Base-by-base conservation (phyloP, 2,329 filamentous ascomycete genomes). In the Fusarium torreyae region DNA sequence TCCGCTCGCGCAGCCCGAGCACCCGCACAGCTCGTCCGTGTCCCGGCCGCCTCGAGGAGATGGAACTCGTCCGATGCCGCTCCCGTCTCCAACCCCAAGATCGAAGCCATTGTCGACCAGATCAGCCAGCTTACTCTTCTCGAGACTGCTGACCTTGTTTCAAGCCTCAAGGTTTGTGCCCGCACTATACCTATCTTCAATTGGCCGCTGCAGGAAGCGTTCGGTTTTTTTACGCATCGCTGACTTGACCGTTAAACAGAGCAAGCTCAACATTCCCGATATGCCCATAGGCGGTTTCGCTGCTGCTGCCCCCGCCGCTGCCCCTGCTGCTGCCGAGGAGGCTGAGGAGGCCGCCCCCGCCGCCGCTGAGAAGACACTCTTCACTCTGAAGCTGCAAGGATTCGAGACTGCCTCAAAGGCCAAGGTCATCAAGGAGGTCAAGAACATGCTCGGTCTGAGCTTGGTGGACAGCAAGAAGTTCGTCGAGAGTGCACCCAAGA, bases 391-490 rank as follows among this genome's bases (percentile, higher is more conserved):
- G 86, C 90, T 99, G 69, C 88, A 93, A 81, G 92, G 91, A 36
- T 97, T 98, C 80, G 97, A 99, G 54, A 87, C 94, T 28, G 87
- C 84, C 51, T 85, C 95, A 71, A 99, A 99, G 87, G 94, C 97
- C 77, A 99, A 99, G 92, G 87, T 99, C 77, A 99, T 99, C 88
- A 99, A 99, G 89, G 96, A 99, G 86, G 88, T 99, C 85, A 99
- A 99, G 90, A 91, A 89, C 77, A 87, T 99, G 89, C 86, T 99
- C 65, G 96, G 96, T 43, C 84, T 99, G 79, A 97, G 93, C 80
- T 88, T 99, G 85, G 97, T 99, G 74, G 96, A 99, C 83, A 97
- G 93, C 85, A 99, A 99, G 92, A 99, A 99, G 87, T 99, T 99
- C 78, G 96, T 99, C 72, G 96, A 99, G 88, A 94, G 93, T 79